Percentiles rank a stretch among this genome's conserved stretches.
These are phyloP conservation scores for Cryptococcus sp. DNA, from an alignment of 1,284 basidiomycete genomes.

Conservation along the genomic window DNA sequence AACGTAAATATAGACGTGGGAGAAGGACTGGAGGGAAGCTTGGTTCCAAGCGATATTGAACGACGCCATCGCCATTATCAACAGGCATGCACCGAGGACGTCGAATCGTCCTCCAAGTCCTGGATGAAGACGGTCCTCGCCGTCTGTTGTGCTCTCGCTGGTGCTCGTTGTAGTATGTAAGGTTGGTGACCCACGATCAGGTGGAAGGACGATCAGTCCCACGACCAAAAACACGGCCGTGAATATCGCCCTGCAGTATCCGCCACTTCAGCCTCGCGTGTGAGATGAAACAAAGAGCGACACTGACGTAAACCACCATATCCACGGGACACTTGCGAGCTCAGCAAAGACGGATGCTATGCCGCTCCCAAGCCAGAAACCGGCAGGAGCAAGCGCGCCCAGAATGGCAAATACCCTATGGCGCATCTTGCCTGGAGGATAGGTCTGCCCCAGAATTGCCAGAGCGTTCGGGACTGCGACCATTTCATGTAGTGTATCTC, in stretches of 20 bases:
- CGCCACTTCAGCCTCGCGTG: not conserved
- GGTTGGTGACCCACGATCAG: constrained; percentile 9
- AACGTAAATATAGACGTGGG: constrained; percentile 26
- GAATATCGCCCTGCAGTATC: constrained; percentile 21
- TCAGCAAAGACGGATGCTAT: constrained; percentile 26
- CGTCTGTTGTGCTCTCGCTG: no score
- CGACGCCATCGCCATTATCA: constrained; percentile 27
- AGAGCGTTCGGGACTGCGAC: constrained; percentile 30
- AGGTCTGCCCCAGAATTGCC: constrained; percentile 32
- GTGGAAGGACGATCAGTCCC: constrained; percentile 25
- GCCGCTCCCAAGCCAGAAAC: constrained; percentile 31
- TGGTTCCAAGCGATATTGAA: constrained; percentile 44
- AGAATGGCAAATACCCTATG: constrained; percentile 33
- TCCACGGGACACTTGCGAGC: constrained; percentile 23
- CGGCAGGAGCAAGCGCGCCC: constrained; percentile 33
- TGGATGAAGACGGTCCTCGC: not conserved
- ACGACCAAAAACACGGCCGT: constrained; percentile 17
- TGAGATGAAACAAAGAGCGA: not conserved
- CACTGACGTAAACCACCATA: constrained; percentile 36
- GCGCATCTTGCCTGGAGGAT: constrained; percentile 26
- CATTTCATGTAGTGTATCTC: no score
- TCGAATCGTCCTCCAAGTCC: constrained; percentile 16
- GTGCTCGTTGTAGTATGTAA: not conserved
- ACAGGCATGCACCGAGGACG: constrained; percentile 24
- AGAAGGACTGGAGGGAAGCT: constrained; percentile 34